A percentile compares a stretch with the other conserved stretches of the same genome.
Evolutionary conservation across 257 asterid species (phyloP).

Genomic region (Solanum rostratum): DNA sequence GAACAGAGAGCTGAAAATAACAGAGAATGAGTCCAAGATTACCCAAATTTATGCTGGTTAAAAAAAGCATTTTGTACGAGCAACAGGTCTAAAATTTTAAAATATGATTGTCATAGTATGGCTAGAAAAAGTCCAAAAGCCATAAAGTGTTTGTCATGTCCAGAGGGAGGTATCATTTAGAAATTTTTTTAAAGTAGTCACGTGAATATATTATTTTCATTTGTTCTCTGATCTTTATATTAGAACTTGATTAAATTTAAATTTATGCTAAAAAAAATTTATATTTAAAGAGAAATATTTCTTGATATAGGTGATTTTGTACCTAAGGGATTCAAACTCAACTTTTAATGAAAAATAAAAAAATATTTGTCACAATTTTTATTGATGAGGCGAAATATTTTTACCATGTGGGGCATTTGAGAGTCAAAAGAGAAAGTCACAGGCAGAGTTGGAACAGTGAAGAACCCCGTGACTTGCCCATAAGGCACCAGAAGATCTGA

Average conservation of each 20-base stretch:
- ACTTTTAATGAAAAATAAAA: too few relatives aligned
- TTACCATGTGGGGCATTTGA: background rate
- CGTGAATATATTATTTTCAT: background rate
- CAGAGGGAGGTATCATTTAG: background rate
- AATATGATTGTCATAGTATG: background rate
- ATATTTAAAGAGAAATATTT: too few relatives aligned
- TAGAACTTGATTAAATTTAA: too few relatives aligned
- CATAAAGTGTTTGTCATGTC: background rate
- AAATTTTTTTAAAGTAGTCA: background rate
- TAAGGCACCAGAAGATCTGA: background rate
- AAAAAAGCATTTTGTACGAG: background rate
- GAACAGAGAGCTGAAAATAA: background rate
- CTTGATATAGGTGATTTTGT: too few relatives aligned
- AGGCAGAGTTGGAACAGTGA: background rate
- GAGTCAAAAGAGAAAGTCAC: background rate
- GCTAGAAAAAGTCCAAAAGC: background rate
- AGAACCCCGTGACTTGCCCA: background rate
- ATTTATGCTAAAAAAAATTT: too few relatives aligned
- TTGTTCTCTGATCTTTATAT: too few relatives aligned
- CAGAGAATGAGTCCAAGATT: background rate
- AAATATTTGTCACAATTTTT: too few relatives aligned
- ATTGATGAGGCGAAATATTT: background rate
- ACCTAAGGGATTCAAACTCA: too few relatives aligned
- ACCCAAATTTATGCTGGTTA: background rate
- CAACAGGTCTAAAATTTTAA: background rate